Evolutionary conservation across 495 filamentous ascomycete species (phyloP), one percentile per base, ranked within the genome.

Genomic region (Apodospora peruviana): DNA sequence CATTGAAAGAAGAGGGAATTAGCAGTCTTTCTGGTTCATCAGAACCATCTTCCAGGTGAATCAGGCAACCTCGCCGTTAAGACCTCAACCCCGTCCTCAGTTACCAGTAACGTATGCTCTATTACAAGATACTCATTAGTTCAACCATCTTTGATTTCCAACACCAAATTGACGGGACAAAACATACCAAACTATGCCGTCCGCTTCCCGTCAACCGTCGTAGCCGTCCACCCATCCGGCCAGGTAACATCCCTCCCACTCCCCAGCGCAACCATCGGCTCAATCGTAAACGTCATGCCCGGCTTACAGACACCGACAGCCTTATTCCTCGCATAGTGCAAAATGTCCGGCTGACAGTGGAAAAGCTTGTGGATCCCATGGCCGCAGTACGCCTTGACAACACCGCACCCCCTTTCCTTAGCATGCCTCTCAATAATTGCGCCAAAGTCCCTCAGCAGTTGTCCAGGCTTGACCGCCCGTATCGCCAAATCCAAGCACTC

Each of bases 101-200:
- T 40, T 18, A 40, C 39, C 39, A 40, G 12, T 18, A 40, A 19
- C 7, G 39, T 40, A 40, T 40, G 39, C 12, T 40, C 39, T 40
- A 12, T 10, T 10, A 20, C 39, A 20, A 19, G 8, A 4, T 5
- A 39, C 27, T 7, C 14, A 14, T 32, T 32, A 32, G 27, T 14
- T 32, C 39, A 40, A 19, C 16, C 39, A 16, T 5, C 39, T 19
- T 22, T 40, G n/a, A n/a, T n/a, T n/a, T n/a, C n/a, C 39, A 12
- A 39, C 9, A 39, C 8, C 9, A 39, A n/a, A 39, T 10, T 11
- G 7, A 39, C 5, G 37, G 17, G 17, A 39, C 5, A 5, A 39
- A 20, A 40, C 39, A 18, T 40, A 40, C 39, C 39, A 40, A 40
- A 40, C 17, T 40, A 18, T 18, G 39, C 39, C 16, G 39, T 40